Evolutionary conservation across 129 eudicot genomes (phyloP).

Genomic region (Deinandra increscens): DNA sequence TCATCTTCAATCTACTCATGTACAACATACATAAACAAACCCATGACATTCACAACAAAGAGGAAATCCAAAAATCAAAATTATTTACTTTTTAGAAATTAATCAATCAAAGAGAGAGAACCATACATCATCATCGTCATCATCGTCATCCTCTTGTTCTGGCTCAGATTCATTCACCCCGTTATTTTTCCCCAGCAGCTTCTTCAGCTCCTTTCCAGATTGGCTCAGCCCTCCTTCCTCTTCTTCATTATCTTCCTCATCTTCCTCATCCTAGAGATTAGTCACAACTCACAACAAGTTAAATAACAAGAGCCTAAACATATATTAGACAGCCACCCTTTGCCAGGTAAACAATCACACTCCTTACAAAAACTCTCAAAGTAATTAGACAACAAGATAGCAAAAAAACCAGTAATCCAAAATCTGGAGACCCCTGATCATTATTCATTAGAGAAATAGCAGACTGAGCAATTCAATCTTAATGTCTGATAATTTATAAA

Average conservation of each 20-base stretch:
- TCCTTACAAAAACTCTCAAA: neutral
- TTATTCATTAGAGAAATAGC: no score
- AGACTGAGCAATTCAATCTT: no score
- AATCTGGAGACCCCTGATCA: no score
- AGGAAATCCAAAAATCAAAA: neutral
- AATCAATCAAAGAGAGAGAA: neutral
- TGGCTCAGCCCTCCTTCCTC: constrained; percentile 93
- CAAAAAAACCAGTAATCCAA: no score
- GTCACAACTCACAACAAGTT: constrained; percentile 14
- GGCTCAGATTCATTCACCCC: constrained; percentile 86
- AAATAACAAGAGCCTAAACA: neutral
- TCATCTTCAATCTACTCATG: constrained; percentile 68
- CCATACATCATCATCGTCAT: constrained; percentile 77
- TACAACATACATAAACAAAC: constrained; percentile 14
- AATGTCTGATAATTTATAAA: no score
- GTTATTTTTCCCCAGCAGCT: constrained; percentile 72
- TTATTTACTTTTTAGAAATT: neutral
- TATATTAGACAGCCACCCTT: neutral
- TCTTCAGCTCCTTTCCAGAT: constrained; percentile 96
- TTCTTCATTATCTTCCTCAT: constrained; percentile 70
- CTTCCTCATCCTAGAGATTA: constrained; percentile 78
- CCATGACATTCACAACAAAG: no score
- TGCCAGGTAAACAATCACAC: neutral
- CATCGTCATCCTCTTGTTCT: constrained; percentile 82
- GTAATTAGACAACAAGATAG: no score